phyloP scores from a whole-genome alignment of 148 eudicot species.

The Silene latifolia region DNA sequence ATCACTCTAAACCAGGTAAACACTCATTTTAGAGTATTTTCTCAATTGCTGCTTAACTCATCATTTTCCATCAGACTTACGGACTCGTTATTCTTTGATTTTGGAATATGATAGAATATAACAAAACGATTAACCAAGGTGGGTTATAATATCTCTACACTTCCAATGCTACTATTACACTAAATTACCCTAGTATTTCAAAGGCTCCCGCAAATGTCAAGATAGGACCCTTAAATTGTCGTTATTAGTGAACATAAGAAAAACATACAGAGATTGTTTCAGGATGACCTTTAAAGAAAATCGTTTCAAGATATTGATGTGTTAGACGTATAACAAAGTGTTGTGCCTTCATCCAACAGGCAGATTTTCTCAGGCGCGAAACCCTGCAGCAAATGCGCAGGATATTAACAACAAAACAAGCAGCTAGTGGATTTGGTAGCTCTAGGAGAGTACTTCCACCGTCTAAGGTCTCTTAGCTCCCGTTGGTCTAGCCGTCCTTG shows the following conservation, averaged over 20 bases:
- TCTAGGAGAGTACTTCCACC: constrained; percentile 24
- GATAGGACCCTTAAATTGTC: too few species aligned
- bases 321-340: background rate
- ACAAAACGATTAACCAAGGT: too few species aligned
- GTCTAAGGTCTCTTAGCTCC: constrained; percentile 29
- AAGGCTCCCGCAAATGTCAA: too few species aligned
- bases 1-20: constrained; percentile 82
- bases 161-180: too few species aligned
- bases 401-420: constrained; percentile 58
- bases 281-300: too few species aligned
- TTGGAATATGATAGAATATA: too few species aligned
- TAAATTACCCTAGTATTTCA: too few species aligned
- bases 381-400: constrained; percentile 68
- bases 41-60: background rate
- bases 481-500: constrained; percentile 6
- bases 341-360: constrained; percentile 40
- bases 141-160: too few species aligned
- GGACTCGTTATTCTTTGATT: too few species aligned
- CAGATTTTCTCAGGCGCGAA: constrained; percentile 76
- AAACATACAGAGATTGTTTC: too few species aligned
- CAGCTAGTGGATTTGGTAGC: constrained; percentile 77
- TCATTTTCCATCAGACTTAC: background rate
- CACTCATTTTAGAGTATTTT: background rate
- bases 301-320: background rate
- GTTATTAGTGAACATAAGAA: too few species aligned